phyloP scores from a whole-genome alignment of 1,139 yeast genomes.

The Yarrowia galli region DNA sequence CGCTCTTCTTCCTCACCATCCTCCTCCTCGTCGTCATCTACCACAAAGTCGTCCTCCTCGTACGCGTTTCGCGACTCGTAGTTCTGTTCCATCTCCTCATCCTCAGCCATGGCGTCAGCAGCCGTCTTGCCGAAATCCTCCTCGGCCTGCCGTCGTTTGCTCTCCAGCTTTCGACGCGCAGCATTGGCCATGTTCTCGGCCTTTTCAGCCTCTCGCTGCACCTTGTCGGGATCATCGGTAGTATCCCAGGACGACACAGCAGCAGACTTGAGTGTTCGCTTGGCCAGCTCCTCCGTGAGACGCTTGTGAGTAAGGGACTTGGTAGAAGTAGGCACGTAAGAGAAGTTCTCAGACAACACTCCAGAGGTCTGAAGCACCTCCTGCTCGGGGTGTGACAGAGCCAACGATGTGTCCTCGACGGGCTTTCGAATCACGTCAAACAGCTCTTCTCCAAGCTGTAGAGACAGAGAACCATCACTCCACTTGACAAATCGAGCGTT shows the following conservation, averaged over 20 bases:
- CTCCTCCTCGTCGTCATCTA: slow-evolving; percentile 59
- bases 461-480: slow-evolving; percentile 89
- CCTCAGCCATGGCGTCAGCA: slow-evolving; percentile 25
- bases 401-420: slow-evolving; percentile 75
- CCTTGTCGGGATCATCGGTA: slow-evolving; percentile 84
- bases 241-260: slow-evolving; percentile 76
- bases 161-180: slow-evolving; percentile 57
- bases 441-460: slow-evolving; percentile 85
- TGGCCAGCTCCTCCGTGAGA: slow-evolving; percentile 77
- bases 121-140: slow-evolving; percentile 48
- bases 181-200: slow-evolving; percentile 60
- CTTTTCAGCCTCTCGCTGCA: slow-evolving; percentile 81
- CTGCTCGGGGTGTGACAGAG: slow-evolving; percentile 72
- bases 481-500: slow-evolving; percentile 91
- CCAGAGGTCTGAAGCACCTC: slow-evolving; percentile 67
- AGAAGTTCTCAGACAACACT: slow-evolving; percentile 61
- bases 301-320: slow-evolving; percentile 80
- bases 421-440: slow-evolving; percentile 76
- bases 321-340: slow-evolving; percentile 88
- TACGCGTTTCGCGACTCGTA: slow-evolving; percentile 55
- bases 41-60: slow-evolving; percentile 61
- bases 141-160: slow-evolving; percentile 70
- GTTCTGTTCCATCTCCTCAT: slow-evolving; percentile 18
- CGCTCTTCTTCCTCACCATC: slow-evolving; percentile 58
- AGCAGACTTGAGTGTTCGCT: slow-evolving; percentile 62